A percentile compares a stretch with the other conserved stretches of the same genome.
Conservation (phyloP, 768 basidiomycete genomes). For the Gloeopeniophorella convolvens region DNA sequence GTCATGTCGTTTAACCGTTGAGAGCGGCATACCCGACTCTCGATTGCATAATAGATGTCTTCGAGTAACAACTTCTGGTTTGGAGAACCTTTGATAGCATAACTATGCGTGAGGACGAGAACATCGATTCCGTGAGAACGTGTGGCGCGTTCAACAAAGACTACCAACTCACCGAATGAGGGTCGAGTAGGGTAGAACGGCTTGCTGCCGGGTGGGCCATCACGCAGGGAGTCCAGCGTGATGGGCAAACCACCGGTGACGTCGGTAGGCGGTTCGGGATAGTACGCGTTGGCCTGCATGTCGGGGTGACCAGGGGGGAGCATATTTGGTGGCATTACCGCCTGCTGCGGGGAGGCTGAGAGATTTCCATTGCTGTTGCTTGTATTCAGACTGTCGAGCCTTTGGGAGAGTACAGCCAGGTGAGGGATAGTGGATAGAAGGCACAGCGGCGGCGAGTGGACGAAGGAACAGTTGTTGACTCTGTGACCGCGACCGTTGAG, state of each 20-base stretch:
- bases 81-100: slow-evolving; percentile 87
- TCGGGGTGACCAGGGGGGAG: slow-evolving; percentile 34
- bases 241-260: slow-evolving; percentile 80
- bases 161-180: slow-evolving; percentile 65
- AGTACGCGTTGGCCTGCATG: slow-evolving; percentile 45
- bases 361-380: slow-evolving; percentile 5
- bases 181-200: slow-evolving; percentile 91
- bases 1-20: slow-evolving; percentile 2
- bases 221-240: slow-evolving; percentile 79
- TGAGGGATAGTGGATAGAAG: slow-evolving; percentile 22
- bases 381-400: not conserved
- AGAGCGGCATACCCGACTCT: slow-evolving; percentile 63
- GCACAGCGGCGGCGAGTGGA: slow-evolving; percentile 29
- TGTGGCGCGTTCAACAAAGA: not conserved
- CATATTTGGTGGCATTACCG: slow-evolving; percentile 60
- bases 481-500: slow-evolving; percentile 13
- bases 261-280: slow-evolving; percentile 72
- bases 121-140: slow-evolving; percentile 8
- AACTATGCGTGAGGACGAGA: slow-evolving; percentile 39
- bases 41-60: slow-evolving; percentile 90
- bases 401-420: not conserved
- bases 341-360: slow-evolving; percentile 38
- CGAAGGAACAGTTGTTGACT: slow-evolving; percentile 39
- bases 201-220: slow-evolving; percentile 84
- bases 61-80: slow-evolving; percentile 80